phyloP scores from a whole-genome alignment of 495 filamentous ascomycete genomes.

The Aspergillus asperescens region DNA sequence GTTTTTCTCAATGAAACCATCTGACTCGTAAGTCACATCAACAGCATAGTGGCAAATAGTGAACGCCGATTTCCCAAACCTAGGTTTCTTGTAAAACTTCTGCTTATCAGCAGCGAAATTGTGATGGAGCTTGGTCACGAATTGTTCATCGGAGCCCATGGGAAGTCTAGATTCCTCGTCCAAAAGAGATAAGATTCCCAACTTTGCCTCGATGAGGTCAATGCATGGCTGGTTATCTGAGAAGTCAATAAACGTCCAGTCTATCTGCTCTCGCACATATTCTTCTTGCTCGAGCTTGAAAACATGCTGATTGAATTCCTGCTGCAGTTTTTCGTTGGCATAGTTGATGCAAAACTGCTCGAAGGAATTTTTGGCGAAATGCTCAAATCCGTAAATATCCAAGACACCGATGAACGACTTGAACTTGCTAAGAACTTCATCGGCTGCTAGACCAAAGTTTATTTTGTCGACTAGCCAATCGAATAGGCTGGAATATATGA shows the following conservation, averaged over 20 bases:
- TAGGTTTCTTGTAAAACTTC: slow-evolving; percentile 96
- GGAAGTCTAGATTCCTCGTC: slow-evolving; percentile 96
- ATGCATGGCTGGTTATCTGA: slow-evolving; percentile 99
- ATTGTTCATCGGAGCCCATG: slow-evolving; percentile 96
- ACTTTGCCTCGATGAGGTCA: slow-evolving; percentile 93
- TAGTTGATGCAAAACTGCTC: slow-evolving; percentile 99
- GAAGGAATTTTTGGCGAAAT: slow-evolving; percentile 99
- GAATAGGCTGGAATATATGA: slow-evolving; percentile 96
- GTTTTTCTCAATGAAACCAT: slow-evolving; percentile 99
- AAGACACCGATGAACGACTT: slow-evolving; percentile 96
- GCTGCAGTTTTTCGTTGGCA: slow-evolving; percentile 97
- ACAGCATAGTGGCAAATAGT: slow-evolving; percentile 98
- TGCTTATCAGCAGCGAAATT: slow-evolving; percentile 89
- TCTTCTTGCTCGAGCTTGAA: slow-evolving; percentile 99
- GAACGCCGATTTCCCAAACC: slow-evolving; percentile 96
- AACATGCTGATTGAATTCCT: slow-evolving; percentile 99
- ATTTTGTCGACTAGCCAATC: slow-evolving; percentile 98
- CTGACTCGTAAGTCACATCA: slow-evolving; percentile 99
- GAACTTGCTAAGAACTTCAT: slow-evolving; percentile 75
- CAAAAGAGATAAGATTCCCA: slow-evolving; percentile 85
- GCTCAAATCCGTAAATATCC: slow-evolving; percentile 99
- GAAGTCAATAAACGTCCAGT: slow-evolving; percentile 99
- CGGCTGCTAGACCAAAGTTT: slow-evolving; percentile 83
- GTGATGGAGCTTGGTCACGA: slow-evolving; percentile 95
- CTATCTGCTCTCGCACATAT: slow-evolving; percentile 93